Evolutionary conservation across 768 basidiomycete species (phyloP).

Genomic region (Filobasidium floriforme): DNA sequence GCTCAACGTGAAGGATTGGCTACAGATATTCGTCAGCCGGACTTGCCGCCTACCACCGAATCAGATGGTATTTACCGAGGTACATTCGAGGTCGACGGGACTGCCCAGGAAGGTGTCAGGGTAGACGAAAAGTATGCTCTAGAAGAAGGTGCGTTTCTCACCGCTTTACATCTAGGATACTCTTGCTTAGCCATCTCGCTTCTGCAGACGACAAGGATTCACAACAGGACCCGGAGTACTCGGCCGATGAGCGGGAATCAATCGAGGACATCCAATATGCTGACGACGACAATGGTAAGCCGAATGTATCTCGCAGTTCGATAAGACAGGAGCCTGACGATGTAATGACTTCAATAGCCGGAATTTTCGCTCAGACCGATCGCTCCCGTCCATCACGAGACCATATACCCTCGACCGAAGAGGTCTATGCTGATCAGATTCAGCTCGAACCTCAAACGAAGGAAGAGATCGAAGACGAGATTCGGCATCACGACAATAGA

Average conservation of each 20-base stretch:
- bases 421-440: neutral
- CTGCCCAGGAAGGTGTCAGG: constrained; percentile 12
- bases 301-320: neutral
- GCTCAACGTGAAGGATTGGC: neutral
- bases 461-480: constrained; percentile 6
- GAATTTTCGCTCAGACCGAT: neutral
- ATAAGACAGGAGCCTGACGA: too few relatives aligned
- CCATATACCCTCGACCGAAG: neutral
- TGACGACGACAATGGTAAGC: constrained; percentile 14
- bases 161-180: neutral
- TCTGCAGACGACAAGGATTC: constrained; percentile 17
- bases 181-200: neutral
- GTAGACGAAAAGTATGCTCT: constrained; percentile 5
- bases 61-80: constrained; percentile 5
- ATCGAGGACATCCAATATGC: constrained; percentile 12
- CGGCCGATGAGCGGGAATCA: constrained; percentile 3
- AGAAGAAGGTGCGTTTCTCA: constrained; percentile 12
- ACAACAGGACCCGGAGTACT: constrained; percentile 9
- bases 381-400: neutral
- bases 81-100: constrained; percentile 8
- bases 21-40: constrained; percentile 1
- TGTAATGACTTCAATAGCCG: neutral
- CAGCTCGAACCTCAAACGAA: constrained; percentile 10
- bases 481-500: constrained; percentile 9
- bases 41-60: neutral